A percentile compares a stretch with the other conserved stretches of the same genome.
Evolutionary conservation across 2,329 filamentous ascomycete species (phyloP).

Genomic region (Samsoniella hepiali): DNA sequence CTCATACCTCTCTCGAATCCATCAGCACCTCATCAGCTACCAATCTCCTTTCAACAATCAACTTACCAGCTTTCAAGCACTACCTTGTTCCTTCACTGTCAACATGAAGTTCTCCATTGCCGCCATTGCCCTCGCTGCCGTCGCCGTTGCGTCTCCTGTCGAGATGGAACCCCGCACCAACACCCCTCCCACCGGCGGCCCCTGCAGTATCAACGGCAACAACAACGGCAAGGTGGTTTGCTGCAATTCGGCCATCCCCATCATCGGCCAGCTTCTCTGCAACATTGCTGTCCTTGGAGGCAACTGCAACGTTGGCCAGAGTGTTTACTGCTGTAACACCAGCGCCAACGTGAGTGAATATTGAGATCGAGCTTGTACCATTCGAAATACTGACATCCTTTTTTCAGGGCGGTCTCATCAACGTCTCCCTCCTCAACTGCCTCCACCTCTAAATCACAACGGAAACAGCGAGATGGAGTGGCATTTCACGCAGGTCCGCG

Average conservation of each 20-base stretch:
- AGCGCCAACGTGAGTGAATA: background rate
- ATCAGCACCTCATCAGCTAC: background rate
- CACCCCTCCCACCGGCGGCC: background rate
- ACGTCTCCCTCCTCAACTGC: background rate
- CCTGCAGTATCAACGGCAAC: constrained; percentile 1
- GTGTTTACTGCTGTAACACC: background rate
- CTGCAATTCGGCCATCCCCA: constrained; percentile 13
- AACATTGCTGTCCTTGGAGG: background rate
- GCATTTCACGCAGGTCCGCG: too few species aligned
- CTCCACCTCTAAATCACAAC: background rate
- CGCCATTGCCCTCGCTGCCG: background rate
- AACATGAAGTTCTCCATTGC: constrained; percentile 14
- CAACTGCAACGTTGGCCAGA: background rate
- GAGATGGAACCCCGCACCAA: background rate
- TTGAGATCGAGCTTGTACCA: accelerated
- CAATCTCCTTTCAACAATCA: background rate
- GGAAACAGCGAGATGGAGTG: too few species aligned
- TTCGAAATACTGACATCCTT: background rate
- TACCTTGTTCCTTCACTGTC: background rate
- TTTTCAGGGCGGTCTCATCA: background rate
- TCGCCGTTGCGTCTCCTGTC: background rate
- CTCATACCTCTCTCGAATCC: background rate
- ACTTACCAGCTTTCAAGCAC: background rate
- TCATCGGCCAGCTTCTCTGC: constrained; percentile 9
- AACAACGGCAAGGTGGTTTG: constrained; percentile 7